Evolutionary conservation across 2,329 filamentous ascomycete genomes (phyloP).

Genomic region (Emmonsiellopsis sp.): DNA sequence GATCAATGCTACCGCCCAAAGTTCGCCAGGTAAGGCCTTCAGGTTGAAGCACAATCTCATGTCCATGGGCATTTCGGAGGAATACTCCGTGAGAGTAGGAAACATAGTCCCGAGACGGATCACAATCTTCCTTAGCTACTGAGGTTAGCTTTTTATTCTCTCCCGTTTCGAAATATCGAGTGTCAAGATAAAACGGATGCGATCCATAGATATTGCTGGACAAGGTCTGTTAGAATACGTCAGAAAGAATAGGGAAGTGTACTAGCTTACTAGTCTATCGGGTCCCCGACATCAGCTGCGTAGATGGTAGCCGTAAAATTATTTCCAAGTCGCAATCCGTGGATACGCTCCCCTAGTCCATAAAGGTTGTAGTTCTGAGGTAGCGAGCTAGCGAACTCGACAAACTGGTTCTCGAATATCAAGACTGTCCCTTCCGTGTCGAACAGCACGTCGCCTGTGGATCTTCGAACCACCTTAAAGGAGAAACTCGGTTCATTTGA

Average conservation of each 20-base stretch:
- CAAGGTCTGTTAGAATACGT: not conserved
- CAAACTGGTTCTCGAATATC: constrained; percentile 69
- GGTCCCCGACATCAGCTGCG: constrained; percentile 57
- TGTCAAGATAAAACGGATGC: constrained; percentile 74
- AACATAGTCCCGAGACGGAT: constrained; percentile 47
- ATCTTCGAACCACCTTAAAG: constrained; percentile 49
- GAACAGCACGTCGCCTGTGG: constrained; percentile 58
- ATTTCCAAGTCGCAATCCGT: constrained; percentile 60
- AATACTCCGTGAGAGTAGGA: constrained; percentile 70
- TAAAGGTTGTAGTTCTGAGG: constrained; percentile 68
- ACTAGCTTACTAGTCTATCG: constrained; percentile 34
- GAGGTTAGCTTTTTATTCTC: constrained; percentile 43
- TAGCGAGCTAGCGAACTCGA: constrained; percentile 59
- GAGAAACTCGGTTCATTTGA: constrained; percentile 50
- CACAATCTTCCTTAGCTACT: constrained; percentile 44
- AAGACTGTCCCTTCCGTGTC: constrained; percentile 55
- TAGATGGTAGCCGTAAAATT: constrained; percentile 63
- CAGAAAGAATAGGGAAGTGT: not conserved
- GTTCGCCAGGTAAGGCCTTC: constrained; percentile 63
- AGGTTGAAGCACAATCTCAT: constrained; percentile 59
- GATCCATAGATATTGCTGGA: constrained; percentile 60
- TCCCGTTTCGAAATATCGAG: constrained; percentile 59
- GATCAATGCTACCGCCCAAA: constrained; percentile 66
- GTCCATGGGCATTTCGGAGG: constrained; percentile 65
- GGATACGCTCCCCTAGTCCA: constrained; percentile 65